Conservation (phyloP, 2,329 filamentous ascomycete genomes). For the Aspergillus novofumigatus region DNA sequence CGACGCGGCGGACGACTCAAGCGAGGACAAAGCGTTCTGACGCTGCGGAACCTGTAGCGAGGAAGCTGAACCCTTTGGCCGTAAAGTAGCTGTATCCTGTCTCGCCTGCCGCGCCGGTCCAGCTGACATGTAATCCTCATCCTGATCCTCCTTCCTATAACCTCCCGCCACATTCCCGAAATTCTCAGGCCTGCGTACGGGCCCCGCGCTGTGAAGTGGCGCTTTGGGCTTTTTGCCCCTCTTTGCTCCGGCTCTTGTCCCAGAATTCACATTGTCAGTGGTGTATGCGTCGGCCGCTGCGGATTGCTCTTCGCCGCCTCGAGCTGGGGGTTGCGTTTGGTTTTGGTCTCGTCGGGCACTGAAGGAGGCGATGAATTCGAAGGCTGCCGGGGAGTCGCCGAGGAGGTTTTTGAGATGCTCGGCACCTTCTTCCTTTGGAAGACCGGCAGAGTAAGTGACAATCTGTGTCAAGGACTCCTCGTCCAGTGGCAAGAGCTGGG, state of each 20-base stretch:
- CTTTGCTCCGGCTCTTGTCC: constrained; percentile 11
- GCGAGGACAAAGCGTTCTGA: constrained; percentile 25
- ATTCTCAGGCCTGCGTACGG: constrained; percentile 60
- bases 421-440: constrained; percentile 72
- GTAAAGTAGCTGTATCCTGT: constrained; percentile 31
- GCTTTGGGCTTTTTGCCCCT: constrained; percentile 56
- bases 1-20: constrained; percentile 43
- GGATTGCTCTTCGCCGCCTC: background rate
- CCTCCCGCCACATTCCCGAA: constrained; percentile 62
- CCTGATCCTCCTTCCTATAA: constrained; percentile 69
- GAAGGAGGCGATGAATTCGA: constrained; percentile 69
- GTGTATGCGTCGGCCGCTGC: background rate
- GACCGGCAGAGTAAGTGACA: constrained; percentile 71
- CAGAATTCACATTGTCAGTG: background rate
- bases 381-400: constrained; percentile 72
- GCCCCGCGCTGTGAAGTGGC: constrained; percentile 57
- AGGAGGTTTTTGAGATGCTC: constrained; percentile 85
- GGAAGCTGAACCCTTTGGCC: constrained; percentile 50
- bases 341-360: constrained; percentile 58
- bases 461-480: constrained; percentile 80
- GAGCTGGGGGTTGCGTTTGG: constrained; percentile 27
- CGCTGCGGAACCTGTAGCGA: constrained; percentile 38
- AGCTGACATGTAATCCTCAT: constrained; percentile 68
- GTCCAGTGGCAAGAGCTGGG: constrained; percentile 76
- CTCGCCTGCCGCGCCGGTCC: constrained; percentile 38